Evolutionary conservation across 2,329 filamentous ascomycete genomes (phyloP).

Genomic region (Aspergillus proliferans): DNA sequence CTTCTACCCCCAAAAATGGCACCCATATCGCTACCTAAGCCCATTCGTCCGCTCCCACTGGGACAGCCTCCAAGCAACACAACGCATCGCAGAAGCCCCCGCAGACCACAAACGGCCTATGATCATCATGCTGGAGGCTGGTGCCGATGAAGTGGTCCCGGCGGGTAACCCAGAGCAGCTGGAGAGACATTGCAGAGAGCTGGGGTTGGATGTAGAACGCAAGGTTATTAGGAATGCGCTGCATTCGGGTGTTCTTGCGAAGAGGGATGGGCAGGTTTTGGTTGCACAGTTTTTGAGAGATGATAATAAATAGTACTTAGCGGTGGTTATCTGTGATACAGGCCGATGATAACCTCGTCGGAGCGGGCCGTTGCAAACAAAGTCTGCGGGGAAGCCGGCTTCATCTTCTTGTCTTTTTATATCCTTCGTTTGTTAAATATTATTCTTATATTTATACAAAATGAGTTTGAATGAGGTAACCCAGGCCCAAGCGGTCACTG

Average conservation of each 20-base stretch:
- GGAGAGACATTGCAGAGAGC: conserved; percentile 27
- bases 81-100: conserved; percentile 25
- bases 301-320: background rate
- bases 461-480: conserved; percentile 16
- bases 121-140: conserved; percentile 37
- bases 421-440: too few relatives aligned
- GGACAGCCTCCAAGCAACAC: conserved; percentile 42
- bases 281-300: background rate
- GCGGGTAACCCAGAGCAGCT: conserved; percentile 28
- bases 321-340: too few relatives aligned
- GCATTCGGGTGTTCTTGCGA: conserved; percentile 45
- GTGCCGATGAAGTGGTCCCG: conserved; percentile 41
- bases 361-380: background rate
- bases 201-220: conserved; percentile 31
- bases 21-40: conserved; percentile 69
- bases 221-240: conserved; percentile 41
- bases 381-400: background rate
- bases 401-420: too few relatives aligned
- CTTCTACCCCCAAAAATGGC: conserved; percentile 71
- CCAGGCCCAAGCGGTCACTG: conserved; percentile 39
- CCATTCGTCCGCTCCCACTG: conserved; percentile 63
- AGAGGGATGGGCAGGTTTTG: conserved; percentile 31
- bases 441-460: background rate
- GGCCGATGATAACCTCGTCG: too few relatives aligned
- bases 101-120: background rate